Percentiles rank a stretch among this genome's conserved stretches.
Evolutionary conservation across 2,329 filamentous ascomycete genomes (phyloP).

Genomic region (Beauveria pseudobassiana): DNA sequence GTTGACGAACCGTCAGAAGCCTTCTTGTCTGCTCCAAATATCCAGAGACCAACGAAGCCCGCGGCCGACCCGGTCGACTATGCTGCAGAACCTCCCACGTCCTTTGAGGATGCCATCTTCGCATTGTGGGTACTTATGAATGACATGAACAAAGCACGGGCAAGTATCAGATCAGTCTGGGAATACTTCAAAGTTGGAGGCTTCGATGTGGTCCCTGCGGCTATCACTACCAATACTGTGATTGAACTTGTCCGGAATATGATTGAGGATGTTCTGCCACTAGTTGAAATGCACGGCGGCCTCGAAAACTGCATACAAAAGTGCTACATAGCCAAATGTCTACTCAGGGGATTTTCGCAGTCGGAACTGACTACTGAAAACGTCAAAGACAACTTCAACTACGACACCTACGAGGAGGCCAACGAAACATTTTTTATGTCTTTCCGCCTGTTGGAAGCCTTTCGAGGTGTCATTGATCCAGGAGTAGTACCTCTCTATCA

Average conservation of each 20-base stretch:
- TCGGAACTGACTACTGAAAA: neutral
- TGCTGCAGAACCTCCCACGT: neutral
- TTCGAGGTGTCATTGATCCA: no score
- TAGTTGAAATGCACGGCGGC: neutral
- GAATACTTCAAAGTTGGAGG: slow-evolving; percentile 21
- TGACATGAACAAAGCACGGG: neutral
- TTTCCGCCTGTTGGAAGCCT: slow-evolving; percentile 18
- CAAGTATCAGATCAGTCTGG: slow-evolving; percentile 14
- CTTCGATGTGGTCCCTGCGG: slow-evolving; percentile 25
- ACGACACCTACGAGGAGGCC: no score
- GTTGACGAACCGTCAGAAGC: slow-evolving; percentile 7
- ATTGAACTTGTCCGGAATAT: slow-evolving; percentile 20
- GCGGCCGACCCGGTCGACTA: slow-evolving; percentile 21
- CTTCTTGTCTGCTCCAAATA: slow-evolving; percentile 22
- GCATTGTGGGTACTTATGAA: neutral
- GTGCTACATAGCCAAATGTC: neutral
- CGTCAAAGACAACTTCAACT: no score
- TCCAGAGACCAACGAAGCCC: slow-evolving; percentile 23
- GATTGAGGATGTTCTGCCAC: neutral
- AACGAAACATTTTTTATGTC: slow-evolving; percentile 18
- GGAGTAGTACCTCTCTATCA: no score
- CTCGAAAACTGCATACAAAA: neutral
- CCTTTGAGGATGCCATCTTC: neutral
- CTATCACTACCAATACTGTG: slow-evolving; percentile 24
- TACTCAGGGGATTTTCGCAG: neutral